Evolutionary conservation across 352 stramenopile species (phyloP).

Genomic region (Phytophthora constricta): DNA sequence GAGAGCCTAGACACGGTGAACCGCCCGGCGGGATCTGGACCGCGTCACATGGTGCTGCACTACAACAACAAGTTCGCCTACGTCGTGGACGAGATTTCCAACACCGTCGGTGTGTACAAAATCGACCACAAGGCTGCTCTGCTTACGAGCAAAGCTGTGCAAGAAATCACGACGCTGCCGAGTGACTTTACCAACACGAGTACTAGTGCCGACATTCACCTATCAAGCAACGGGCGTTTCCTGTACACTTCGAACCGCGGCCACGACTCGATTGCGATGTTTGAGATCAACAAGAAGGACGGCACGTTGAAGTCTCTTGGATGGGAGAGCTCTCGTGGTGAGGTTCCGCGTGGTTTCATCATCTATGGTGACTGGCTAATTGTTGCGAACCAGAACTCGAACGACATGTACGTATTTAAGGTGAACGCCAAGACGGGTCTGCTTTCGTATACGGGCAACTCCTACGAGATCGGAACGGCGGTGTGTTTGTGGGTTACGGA

Average conservation of each 20-base stretch:
- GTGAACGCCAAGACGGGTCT: conserved; percentile 29
- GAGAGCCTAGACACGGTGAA: conserved; percentile 31
- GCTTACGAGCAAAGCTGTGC: conserved; percentile 37
- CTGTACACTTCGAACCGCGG: conserved; percentile 70
- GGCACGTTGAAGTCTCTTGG: conserved; percentile 43
- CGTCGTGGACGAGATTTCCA: conserved; percentile 68
- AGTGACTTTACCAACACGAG: conserved; percentile 33
- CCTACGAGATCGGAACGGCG: conserved; percentile 26
- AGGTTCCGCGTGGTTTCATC: conserved; percentile 38
- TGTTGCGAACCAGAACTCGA: conserved; percentile 48
- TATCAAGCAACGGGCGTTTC: conserved; percentile 58
- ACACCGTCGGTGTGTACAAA: conserved; percentile 62
- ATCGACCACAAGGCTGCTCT: conserved; percentile 34
- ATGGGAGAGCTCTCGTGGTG: conserved; percentile 46
- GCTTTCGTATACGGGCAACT: conserved; percentile 34
- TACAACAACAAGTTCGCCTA: conserved; percentile 53
- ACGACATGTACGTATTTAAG: conserved; percentile 46
- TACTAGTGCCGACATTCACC: conserved; percentile 55
- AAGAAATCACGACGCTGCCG: conserved; percentile 67
- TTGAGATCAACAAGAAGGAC: conserved; percentile 37
- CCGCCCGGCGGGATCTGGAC: conserved; percentile 48
- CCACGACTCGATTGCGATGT: conserved; percentile 67
- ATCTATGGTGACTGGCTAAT: conserved; percentile 42
- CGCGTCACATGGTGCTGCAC: conserved; percentile 72
- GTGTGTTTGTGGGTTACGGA: conserved; percentile 21